Conservation (phyloP, 2,329 filamentous ascomycete species). For the Seiridium cupressi region DNA sequence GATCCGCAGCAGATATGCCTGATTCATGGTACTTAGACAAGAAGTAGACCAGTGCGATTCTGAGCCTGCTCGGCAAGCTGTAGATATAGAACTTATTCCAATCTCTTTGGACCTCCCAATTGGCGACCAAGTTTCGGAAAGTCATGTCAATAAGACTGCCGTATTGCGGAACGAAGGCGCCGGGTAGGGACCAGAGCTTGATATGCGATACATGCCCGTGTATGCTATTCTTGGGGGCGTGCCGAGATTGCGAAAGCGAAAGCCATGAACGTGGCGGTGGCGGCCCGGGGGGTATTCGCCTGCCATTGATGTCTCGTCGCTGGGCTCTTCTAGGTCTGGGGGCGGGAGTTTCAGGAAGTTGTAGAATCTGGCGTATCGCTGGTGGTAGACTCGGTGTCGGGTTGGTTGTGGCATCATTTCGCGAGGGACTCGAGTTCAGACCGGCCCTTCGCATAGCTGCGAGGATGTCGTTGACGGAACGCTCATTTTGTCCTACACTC, state of each 20-base stretch:
- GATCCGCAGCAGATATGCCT: conserved; percentile 48
- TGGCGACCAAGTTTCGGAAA: conserved; percentile 46
- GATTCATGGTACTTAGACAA: conserved; percentile 42
- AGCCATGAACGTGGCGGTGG: conserved; percentile 60
- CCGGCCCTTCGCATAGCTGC: conserved; percentile 52
- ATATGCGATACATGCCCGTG: conserved; percentile 9
- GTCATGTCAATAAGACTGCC: conserved; percentile 51
- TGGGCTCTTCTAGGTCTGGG: conserved; percentile 44
- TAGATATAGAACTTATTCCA: conserved; percentile 59
- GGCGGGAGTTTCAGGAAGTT: conserved; percentile 55
- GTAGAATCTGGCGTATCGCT: conserved; percentile 55
- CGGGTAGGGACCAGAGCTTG: conserved; percentile 38
- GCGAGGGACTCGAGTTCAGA: conserved; percentile 22
- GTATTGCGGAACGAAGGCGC: conserved; percentile 38
- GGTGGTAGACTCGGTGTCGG: conserved; percentile 55
- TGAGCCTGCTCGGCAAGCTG: conserved; percentile 51
- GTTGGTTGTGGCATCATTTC: conserved; percentile 26
- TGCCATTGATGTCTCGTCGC: conserved; percentile 45
- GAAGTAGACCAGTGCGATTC: conserved; percentile 50
- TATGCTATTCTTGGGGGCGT: conserved; percentile 21
- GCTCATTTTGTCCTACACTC: conserved; percentile 29
- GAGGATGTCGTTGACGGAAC: conserved; percentile 60
- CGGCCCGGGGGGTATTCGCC: conserved; percentile 55
- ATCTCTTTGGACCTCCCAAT: conserved; percentile 54
- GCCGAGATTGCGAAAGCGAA: conserved; percentile 29